These are phyloP conservation scores for Tulasnella sp. DNA, from an alignment of 768 basidiomycete species.

Conservation along the genomic window DNA sequence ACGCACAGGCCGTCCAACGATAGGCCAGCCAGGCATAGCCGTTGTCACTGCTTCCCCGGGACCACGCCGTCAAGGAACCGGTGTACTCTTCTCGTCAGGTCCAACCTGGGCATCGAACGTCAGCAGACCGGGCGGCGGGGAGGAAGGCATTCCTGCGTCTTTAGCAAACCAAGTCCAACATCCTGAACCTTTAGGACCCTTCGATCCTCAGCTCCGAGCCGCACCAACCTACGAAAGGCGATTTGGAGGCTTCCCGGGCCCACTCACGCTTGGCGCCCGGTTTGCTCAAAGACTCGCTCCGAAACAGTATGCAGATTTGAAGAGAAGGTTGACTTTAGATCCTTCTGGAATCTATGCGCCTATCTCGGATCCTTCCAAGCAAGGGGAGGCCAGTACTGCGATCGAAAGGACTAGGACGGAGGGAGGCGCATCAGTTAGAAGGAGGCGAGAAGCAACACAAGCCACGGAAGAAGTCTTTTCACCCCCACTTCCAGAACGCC, in stretches of 20 bases:
- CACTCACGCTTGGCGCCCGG: background rate
- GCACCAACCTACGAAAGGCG: constrained; percentile 28
- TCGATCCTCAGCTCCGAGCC: background rate
- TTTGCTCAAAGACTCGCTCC: constrained; percentile 6
- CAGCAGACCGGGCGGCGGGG: background rate
- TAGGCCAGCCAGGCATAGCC: background rate
- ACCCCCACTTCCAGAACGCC: background rate
- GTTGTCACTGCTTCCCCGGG: constrained; percentile 6
- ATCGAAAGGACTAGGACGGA: background rate
- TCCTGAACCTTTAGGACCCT: constrained; percentile 55
- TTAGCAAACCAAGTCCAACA: background rate
- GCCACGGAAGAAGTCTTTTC: background rate
- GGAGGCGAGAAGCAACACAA: background rate
- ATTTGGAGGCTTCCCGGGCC: constrained; percentile 39
- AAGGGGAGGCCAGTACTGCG: background rate
- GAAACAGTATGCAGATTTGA: background rate
- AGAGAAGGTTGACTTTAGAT: constrained; percentile 6
- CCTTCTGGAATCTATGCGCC: background rate
- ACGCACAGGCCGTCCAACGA: background rate
- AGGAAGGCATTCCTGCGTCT: background rate
- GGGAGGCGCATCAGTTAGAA: background rate
- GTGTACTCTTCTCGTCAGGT: background rate
- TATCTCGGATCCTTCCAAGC: background rate
- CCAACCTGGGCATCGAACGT: background rate
- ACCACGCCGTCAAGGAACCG: constrained; percentile 8